Percentiles rank a stretch among this genome's conserved stretches.
These are phyloP conservation scores for Quercus robur DNA, from an alignment of 306 rosid genomes.

Conservation along the genomic window DNA sequence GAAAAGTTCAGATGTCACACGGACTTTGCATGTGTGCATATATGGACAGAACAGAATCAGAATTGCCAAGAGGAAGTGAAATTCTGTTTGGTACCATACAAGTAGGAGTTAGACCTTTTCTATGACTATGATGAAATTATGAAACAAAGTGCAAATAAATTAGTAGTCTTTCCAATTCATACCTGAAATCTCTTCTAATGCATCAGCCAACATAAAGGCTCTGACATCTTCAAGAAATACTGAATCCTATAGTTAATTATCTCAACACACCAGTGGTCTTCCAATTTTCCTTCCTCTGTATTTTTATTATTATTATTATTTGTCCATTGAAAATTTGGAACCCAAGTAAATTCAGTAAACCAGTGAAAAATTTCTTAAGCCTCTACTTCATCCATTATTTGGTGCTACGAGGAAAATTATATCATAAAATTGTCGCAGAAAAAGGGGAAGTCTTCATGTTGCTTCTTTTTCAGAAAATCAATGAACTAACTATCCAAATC, in stretches of 20 bases:
- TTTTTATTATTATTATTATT: background rate
- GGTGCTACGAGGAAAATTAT: background rate
- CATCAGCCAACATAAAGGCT: background rate
- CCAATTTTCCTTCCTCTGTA: background rate
- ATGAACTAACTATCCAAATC: background rate
- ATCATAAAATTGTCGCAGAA: background rate
- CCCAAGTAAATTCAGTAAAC: background rate
- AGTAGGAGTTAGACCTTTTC: too few species aligned
- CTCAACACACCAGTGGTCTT: background rate
- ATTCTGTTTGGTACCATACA: too few species aligned
- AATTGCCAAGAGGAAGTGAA: background rate
- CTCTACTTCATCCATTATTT: background rate
- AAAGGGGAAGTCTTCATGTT: background rate
- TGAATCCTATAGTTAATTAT: background rate
- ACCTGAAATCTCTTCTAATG: background rate
- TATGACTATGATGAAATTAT: too few species aligned
- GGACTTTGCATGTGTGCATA: background rate
- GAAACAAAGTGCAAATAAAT: too few species aligned
- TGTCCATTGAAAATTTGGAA: background rate
- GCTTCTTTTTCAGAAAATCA: background rate
- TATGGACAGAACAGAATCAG: background rate
- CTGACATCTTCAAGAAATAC: background rate
- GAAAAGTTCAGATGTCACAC: conserved; percentile 5
- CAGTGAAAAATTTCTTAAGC: background rate
- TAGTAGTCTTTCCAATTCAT: background rate